Evolutionary conservation across 208 protist genomes (phyloP).

Genomic region (Leishmania aethiopica): DNA sequence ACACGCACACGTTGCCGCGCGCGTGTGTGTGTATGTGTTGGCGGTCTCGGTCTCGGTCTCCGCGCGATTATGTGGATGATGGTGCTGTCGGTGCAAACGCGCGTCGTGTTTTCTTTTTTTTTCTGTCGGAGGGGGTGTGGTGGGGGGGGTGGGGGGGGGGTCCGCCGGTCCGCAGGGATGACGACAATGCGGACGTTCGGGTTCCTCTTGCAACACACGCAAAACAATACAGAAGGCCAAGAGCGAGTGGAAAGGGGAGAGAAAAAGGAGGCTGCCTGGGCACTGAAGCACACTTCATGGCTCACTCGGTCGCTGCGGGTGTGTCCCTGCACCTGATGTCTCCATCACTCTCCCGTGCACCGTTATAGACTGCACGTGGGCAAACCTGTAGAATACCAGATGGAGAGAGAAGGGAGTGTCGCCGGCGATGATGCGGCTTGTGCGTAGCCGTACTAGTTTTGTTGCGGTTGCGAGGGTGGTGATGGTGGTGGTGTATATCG

Average conservation of each 20-base stretch:
- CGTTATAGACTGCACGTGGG: neutral
- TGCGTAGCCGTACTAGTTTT: neutral
- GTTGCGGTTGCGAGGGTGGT: neutral
- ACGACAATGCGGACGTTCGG: neutral
- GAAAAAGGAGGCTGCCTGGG: neutral
- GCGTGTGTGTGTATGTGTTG: slow-evolving; percentile 10
- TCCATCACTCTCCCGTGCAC: neutral
- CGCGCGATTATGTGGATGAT: neutral
- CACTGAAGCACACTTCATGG: neutral
- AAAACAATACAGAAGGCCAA: neutral
- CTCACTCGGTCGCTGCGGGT: neutral
- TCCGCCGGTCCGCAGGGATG: neutral
- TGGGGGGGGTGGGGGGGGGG: too few species aligned
- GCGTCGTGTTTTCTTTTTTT: neutral
- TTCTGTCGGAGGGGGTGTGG: too few species aligned
- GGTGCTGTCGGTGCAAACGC: neutral
- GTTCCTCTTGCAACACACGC: neutral
- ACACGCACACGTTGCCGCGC: neutral
- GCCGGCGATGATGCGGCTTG: neutral
- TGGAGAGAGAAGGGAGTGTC: neutral
- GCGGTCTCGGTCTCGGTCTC: neutral
- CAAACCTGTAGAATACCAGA: neutral
- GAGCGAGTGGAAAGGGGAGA: neutral
- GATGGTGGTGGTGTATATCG: neutral
- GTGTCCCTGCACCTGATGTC: neutral